Conservation (phyloP, 352 stramenopile species). For the Pythium scleroteichum region DNA sequence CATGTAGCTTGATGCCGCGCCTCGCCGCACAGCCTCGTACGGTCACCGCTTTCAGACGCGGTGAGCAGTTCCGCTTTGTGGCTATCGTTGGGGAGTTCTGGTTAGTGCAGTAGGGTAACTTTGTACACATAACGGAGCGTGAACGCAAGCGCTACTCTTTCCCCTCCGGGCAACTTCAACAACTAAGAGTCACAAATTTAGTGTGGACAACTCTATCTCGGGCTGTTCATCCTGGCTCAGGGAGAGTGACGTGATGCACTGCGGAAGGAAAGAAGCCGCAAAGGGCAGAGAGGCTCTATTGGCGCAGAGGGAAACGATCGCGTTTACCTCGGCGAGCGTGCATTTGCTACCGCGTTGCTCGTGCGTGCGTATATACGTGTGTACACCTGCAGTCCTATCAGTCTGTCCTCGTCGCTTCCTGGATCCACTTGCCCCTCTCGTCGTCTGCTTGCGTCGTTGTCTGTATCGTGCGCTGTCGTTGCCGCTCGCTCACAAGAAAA, state of each 20-base stretch:
- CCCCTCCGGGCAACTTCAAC: neutral
- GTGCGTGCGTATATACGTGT: too few species aligned
- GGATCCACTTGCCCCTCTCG: too few species aligned
- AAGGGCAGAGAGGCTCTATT: slow-evolving; percentile 11
- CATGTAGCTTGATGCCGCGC: slow-evolving; percentile 16
- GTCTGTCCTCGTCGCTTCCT: too few species aligned
- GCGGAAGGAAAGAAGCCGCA: slow-evolving; percentile 12
- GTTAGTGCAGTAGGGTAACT: slow-evolving; percentile 18
- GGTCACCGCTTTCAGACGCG: slow-evolving; percentile 19
- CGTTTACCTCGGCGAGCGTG: too few species aligned
- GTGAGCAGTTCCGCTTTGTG: neutral
- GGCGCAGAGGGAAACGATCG: too few species aligned
- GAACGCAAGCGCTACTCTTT: slow-evolving; percentile 3
- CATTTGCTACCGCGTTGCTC: too few species aligned
- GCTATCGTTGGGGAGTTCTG: neutral
- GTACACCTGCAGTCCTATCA: too few species aligned
- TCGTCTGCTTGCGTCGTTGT: too few species aligned
- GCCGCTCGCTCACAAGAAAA: too few species aligned
- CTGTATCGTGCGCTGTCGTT: too few species aligned
- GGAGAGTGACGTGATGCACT: neutral
- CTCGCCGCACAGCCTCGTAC: slow-evolving; percentile 13
- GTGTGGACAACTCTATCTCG: slow-evolving; percentile 18
- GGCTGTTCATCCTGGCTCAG: slow-evolving; percentile 2
- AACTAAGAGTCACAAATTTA: neutral
- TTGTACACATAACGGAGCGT: slow-evolving; percentile 22